Base-by-base conservation (phyloP, 768 basidiomycete species). In the Rubroboletus satanas region DNA sequence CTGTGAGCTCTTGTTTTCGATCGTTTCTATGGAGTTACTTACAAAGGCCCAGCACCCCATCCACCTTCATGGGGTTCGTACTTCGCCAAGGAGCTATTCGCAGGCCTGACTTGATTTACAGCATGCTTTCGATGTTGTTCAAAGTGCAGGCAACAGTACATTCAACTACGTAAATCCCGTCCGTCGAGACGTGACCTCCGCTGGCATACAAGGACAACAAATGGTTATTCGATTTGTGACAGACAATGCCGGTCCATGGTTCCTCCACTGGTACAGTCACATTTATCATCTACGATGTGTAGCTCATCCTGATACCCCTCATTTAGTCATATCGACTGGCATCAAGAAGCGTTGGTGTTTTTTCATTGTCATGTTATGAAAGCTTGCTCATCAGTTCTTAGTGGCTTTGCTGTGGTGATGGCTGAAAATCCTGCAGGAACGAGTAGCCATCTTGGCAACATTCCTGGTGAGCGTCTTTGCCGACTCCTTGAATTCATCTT, bases 241-340 rank as follows among this genome's bases (percentile, higher is more conserved):
- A 3, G 81, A 87, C 59, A 87, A 88, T 64, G 71, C 83, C 1
- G 85, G 86, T 7, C 77, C 80, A 11, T 84, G 82, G 79, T 71
- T 78, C 58, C 56, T 78, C 37, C 77, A 79, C 53, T 78, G 69
- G 68, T 69, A 51, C 42, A 32, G 36, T 35, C n/a, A n/a, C 17
- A 10, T 12, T 49, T 21, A n/a, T 46, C 12, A n/a, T 42, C 6
- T 36, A 26, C 8, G 17, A 37, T 23, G 7, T 18, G 17, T 18
- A 12, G 21, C 26, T 1, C 35, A 14, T 54, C 5, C 37, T 61
- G 42, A 60, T 37, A 26, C 23, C 11, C 15, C n/a, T 6, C 7
- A 17, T 23, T 52, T 36, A 69, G 68, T 47, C 68, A 68, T 28
- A 64, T 68, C 17, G 68, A 70, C 23, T 69, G 67, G 68, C 68